Conservation (phyloP, 2,329 filamentous ascomycete species). For the Neofusicoccum umdonicola region DNA sequence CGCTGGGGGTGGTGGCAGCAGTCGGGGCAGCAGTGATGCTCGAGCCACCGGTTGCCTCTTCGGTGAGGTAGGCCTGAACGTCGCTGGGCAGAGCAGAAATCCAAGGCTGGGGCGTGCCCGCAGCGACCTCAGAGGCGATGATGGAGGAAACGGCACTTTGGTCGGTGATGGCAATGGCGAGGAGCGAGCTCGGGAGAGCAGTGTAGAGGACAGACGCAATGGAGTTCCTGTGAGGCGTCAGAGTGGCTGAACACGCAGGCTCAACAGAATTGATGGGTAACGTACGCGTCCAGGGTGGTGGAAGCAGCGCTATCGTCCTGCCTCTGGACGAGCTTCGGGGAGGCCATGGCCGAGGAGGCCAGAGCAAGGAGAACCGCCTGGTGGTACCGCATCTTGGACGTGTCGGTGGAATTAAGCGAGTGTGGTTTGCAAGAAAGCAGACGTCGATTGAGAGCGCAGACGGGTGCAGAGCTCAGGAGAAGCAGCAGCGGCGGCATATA, state of each 20-base stretch:
- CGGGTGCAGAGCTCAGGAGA: not conserved
- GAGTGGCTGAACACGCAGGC: no score
- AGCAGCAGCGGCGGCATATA: not conserved
- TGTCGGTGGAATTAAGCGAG: not conserved
- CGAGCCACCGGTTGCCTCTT: conserved; percentile 10
- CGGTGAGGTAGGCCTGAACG: conserved; percentile 42
- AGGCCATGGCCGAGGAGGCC: conserved; percentile 25
- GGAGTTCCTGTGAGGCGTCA: not conserved
- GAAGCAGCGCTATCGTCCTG: not conserved
- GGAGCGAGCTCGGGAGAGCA: conserved; percentile 43
- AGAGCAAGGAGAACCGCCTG: conserved; percentile 29
- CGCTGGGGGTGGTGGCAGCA: conserved; percentile 20
- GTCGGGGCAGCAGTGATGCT: conserved; percentile 5
- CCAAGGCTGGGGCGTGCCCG: conserved; percentile 45
- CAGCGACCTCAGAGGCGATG: conserved; percentile 44
- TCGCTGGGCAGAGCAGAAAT: conserved; percentile 45
- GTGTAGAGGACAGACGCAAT: conserved; percentile 38
- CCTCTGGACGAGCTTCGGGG: not conserved
- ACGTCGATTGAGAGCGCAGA: not conserved
- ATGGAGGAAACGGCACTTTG: conserved; percentile 39
- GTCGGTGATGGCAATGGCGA: conserved; percentile 42
- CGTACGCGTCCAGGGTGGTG: not conserved
- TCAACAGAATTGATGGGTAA: not conserved
- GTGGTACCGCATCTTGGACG: conserved; percentile 31
- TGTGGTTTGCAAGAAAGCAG: not conserved